phyloP scores from a whole-genome alignment of 1,284 basidiomycete species.

The Marasmius fiardii region DNA sequence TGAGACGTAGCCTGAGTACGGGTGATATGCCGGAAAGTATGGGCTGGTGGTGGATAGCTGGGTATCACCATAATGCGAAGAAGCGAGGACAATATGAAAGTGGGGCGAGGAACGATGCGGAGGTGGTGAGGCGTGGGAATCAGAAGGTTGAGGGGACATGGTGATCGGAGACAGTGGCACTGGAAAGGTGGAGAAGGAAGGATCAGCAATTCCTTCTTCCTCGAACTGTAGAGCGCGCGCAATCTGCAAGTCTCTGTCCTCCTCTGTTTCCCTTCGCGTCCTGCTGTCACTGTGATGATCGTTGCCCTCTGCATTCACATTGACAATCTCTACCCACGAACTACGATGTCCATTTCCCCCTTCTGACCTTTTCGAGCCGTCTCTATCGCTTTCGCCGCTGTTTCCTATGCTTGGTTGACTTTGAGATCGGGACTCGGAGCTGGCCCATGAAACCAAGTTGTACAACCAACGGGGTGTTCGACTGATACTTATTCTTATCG shows the following conservation, averaged over 20 bases:
- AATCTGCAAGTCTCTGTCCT: not conserved
- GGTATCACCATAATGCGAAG: not conserved
- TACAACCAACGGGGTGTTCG: not conserved
- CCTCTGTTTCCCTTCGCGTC: not conserved
- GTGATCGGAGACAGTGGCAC: too few relatives aligned
- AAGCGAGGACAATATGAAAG: not conserved
- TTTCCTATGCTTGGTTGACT: not conserved
- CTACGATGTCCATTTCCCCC: too few relatives aligned
- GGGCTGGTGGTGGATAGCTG: not conserved
- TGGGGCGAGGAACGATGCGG: not conserved
- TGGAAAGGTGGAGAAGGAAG: too few relatives aligned
- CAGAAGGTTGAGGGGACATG: too few relatives aligned
- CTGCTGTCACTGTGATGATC: too few relatives aligned
- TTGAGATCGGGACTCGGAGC: not conserved
- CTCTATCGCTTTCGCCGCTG: not conserved
- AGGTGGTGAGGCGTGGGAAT: not conserved
- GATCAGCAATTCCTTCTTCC: too few relatives aligned
- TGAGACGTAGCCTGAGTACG: constrained; percentile 2
- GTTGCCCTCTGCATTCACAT: too few relatives aligned
- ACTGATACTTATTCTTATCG: not conserved
- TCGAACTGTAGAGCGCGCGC: not conserved
- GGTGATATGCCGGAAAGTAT: not conserved
- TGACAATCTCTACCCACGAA: too few relatives aligned
- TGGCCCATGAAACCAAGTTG: not conserved
- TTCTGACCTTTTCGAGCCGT: too few relatives aligned